phyloP scores from a whole-genome alignment of 2,329 filamentous ascomycete species.

The Microsporum canis region DNA sequence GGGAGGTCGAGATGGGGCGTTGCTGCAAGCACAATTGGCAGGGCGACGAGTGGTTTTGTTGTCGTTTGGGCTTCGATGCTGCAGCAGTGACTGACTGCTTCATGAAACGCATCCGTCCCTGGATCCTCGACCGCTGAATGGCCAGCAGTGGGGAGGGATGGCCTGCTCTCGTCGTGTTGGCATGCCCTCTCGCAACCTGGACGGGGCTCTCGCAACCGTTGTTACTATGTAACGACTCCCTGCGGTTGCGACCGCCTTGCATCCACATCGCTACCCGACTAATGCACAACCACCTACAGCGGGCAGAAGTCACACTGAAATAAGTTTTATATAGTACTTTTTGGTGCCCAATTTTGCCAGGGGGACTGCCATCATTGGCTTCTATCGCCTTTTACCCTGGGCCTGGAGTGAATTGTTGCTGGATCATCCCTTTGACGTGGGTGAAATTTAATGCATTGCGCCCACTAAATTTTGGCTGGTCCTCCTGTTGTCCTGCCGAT shows the following conservation, averaged over 20 bases:
- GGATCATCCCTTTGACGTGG: constrained; percentile 5
- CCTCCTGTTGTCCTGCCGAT: not conserved
- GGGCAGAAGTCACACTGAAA: constrained; percentile 2
- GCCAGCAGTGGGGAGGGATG: not conserved
- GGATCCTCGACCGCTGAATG: not conserved
- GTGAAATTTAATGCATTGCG: constrained; percentile 1
- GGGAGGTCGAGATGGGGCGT: not conserved
- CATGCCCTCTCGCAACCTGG: not conserved
- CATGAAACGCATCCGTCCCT: constrained; percentile 1
- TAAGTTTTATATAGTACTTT: not conserved
- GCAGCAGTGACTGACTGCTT: not conserved
- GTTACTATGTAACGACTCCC: not conserved
- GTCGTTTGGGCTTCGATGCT: constrained; percentile 4
- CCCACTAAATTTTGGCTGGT: not conserved
- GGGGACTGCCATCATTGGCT: not conserved
- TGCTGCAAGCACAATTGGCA: constrained; percentile 1
- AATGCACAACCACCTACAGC: constrained; percentile 2
- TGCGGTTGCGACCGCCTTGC: constrained; percentile 2
- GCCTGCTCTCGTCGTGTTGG: not conserved
- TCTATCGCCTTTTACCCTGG: not conserved
- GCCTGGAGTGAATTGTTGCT: constrained; percentile 1
- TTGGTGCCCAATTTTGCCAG: constrained; percentile 5
- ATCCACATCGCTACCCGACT: constrained; percentile 7
- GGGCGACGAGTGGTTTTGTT: not conserved
- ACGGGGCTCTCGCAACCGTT: not conserved